Base-by-base conservation (phyloP, 257 asterid genomes). In the Ligustrum vulgare region DNA sequence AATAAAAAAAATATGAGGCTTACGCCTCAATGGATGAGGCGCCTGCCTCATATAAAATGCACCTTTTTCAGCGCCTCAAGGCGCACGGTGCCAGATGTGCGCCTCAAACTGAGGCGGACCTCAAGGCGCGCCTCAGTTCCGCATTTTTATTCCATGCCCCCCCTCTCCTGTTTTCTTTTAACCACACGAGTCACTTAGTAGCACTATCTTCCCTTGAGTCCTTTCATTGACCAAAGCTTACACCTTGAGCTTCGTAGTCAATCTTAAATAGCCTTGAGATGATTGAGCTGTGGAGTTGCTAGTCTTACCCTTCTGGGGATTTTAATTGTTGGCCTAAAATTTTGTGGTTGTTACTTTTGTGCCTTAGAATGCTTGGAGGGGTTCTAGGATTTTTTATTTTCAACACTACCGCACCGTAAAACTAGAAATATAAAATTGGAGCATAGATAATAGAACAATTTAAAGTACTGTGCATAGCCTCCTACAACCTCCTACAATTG, bases 161-260 rank as follows among this genome's bases (percentile, higher is more conserved):
- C 31, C 31, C 31, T 1, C 31, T 1, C 31, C 31, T 1, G 1
- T 28, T 28, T 71, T 39, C 31, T 45, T 71, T 43, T 28, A 35
- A n/a, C 64, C 43, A 28, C 65, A 34, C 62, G 37, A 41, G 67
- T 66, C 72, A 66, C 72, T 41, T 67, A 39, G 60, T 43, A 32
- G 66, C 67, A 41, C 32, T 75, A 25, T 51, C 25, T 69, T 62
- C 43, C 11, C 37, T 60, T 9, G 66, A 60, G 32, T 15, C 66
- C 15, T 60, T 3, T 23, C 66, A 60, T 22, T 22, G 8, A 60
- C 18, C 23, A 1, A 51, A 18, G 22, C 23, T 51, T 51, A 18
- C 23, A 5, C 9, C 2, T 39, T 9, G 45, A 22, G 25, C 18
- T 23, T 51, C 2, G 22, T 51, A 5, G 23, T 54, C 63, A 20